Evolutionary conservation across 164 flowering plant genomes (phyloP).

Genomic region (Magnolia sinica): DNA sequence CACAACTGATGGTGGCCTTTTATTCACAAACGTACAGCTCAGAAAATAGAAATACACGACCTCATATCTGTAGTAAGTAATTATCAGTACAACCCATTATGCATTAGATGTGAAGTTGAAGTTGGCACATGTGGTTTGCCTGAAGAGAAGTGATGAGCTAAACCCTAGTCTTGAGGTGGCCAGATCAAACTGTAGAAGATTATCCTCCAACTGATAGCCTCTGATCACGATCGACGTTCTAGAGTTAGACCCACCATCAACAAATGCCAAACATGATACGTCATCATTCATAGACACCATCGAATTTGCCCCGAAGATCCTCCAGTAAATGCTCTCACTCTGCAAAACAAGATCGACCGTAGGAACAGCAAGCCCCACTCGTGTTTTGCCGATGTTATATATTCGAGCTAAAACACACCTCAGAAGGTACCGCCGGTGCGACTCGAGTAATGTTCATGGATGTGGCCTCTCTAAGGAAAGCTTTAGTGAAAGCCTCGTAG

Average conservation of each 20-base stretch:
- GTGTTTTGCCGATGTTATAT: conserved; percentile 1
- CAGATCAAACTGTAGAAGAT: conserved; percentile 45
- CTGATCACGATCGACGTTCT: conserved; percentile 16
- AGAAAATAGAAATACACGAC: no score
- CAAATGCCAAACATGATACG: conserved; percentile 34
- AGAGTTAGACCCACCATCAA: conserved; percentile 4
- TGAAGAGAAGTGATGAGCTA: conserved; percentile 32
- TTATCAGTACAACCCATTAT: background rate
- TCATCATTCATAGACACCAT: conserved; percentile 26
- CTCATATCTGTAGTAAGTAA: no score
- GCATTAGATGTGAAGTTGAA: conserved; percentile 28
- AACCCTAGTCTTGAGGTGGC: conserved; percentile 37
- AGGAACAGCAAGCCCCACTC: conserved; percentile 22
- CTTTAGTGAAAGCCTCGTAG: conserved; percentile 19
- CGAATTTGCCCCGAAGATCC: conserved; percentile 37
- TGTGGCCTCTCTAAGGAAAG: conserved; percentile 15
- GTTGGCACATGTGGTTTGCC: conserved; percentile 26
- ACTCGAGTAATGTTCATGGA: conserved; percentile 16
- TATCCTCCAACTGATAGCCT: conserved; percentile 29
- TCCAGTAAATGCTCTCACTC: conserved; percentile 26
- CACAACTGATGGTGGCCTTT: no score
- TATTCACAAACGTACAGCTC: no score
- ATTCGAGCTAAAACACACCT: conserved; percentile 27
- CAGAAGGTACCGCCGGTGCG: conserved; percentile 29
- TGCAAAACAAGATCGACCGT: conserved; percentile 34